Evolutionary conservation across 108 stramenopile species (phyloP).

Genomic region (Poteriospumella lacustris): DNA sequence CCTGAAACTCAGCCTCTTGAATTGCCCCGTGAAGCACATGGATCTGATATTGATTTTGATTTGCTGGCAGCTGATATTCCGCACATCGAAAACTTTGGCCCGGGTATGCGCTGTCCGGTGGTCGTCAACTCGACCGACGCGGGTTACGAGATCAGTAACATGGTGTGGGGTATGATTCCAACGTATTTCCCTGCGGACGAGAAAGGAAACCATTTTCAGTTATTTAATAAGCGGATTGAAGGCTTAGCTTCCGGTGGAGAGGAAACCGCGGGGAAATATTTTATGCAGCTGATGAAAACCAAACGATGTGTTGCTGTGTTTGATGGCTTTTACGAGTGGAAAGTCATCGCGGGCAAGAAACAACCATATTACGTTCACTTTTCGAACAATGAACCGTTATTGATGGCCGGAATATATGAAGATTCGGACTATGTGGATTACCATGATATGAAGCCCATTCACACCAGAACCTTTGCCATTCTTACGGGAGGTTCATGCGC

Average conservation of each 20-base stretch:
- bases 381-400: neutral
- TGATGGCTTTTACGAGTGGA: constrained; percentile 18
- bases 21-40: too few relatives aligned
- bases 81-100: too few relatives aligned
- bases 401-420: neutral
- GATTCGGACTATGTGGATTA: neutral
- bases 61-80: too few relatives aligned
- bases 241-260: too few relatives aligned
- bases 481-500: neutral
- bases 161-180: constrained; percentile 13
- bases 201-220: neutral
- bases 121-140: too few relatives aligned
- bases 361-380: neutral
- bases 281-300: neutral
- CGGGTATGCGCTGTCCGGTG: too few relatives aligned
- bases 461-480: neutral
- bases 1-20: too few relatives aligned
- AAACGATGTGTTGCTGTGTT: constrained; percentile 5
- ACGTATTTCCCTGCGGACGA: neutral
- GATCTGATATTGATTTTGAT: too few relatives aligned
- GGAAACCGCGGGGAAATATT: neutral
- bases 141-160: neutral
- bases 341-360: neutral
- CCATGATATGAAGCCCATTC: too few relatives aligned
- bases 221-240: neutral